Evolutionary conservation across 2,329 filamentous ascomycete species (phyloP), one percentile per base, ranked within the genome.

Genomic region (Pestalotiopsis sp.): DNA sequence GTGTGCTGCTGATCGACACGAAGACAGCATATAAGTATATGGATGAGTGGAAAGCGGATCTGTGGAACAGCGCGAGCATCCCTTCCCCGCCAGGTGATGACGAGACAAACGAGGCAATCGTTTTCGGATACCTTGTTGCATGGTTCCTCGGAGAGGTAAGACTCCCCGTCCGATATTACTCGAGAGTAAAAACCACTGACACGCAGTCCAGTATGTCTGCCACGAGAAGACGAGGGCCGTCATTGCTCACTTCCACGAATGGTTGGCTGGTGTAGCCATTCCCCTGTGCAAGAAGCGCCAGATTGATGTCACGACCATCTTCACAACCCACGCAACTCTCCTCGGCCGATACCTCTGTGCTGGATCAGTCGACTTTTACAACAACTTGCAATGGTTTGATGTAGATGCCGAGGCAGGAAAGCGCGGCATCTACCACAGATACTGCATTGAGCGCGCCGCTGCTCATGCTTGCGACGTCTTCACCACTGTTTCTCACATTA

Each of bases 241-340:
- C 72, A 96, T 98, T 80, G 96, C 95, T 68, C 96, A 99, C 81
- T 98, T 98, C 85, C 96, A 99, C 85, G 96, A 99, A 82, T 99
- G 96, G 96, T 89, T 99, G 67, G 92, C 96, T 12, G 96, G 95
- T 82, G 96, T 98, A 64, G 95, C 93, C 65, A 86, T 98, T 41
- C 96, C 96, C 31, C 87, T 98, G 73, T 92, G 91, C 83, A 97
- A 97, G 85, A 97, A 93, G 87, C 91, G 96, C 70, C 92, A 93
- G 77, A 98, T 98, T 81, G 96, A 98, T 78, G 89, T 98, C 65
- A 98, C 96, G 20, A 98, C 96, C 73, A 98, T 98, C 80, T 98
- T 98, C 85, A 99, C 96, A 57, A 99, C 96, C 2, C 96, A 98
- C 82, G 96, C 96, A 27, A 98, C 96, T 5, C 88, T 99, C 12